Conservation (phyloP, 805 yeast genomes). For the Ogataea siamensis region DNA sequence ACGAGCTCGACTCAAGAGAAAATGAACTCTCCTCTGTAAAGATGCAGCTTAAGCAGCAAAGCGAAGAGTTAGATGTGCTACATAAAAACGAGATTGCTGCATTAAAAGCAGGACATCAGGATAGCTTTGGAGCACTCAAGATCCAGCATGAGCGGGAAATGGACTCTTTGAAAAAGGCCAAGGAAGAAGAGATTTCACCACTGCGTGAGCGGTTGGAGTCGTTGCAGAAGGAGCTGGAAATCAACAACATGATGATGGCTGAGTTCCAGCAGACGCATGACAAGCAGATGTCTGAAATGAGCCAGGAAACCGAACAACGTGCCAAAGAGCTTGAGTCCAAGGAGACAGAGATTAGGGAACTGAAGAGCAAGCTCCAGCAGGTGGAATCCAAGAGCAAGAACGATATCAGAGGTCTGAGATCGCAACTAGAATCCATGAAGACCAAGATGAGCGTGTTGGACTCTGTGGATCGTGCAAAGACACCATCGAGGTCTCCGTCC, state of each 20-base stretch:
- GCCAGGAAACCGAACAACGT: conserved; percentile 2
- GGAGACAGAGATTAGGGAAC: conserved; percentile 1
- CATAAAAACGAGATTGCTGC: background rate
- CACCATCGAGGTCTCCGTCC: conserved; percentile 15
- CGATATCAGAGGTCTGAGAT: conserved; percentile 16
- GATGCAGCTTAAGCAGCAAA: background rate
- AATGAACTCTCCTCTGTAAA: background rate
- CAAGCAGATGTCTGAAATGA: conserved; percentile 13
- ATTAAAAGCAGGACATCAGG: background rate
- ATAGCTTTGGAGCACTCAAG: background rate
- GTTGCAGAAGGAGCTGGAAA: conserved; percentile 16
- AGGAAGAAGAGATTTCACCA: conserved; percentile 1
- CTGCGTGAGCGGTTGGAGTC: conserved; percentile 8
- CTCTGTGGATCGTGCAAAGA: conserved; percentile 14
- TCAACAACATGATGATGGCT: conserved; percentile 15
- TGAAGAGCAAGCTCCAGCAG: conserved; percentile 3
- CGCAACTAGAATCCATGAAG: conserved; percentile 20
- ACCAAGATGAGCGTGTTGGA: conserved; percentile 18
- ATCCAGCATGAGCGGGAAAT: background rate
- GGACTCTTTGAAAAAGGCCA: background rate
- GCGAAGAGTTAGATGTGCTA: background rate
- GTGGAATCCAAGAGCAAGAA: conserved; percentile 16
- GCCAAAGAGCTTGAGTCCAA: conserved; percentile 7
- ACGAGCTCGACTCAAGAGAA: background rate
- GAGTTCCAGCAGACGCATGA: conserved; percentile 21